Evolutionary conservation across 2,329 filamentous ascomycete species (phyloP), one percentile per base, ranked within the genome.

Genomic region (Beauveria caledonica): DNA sequence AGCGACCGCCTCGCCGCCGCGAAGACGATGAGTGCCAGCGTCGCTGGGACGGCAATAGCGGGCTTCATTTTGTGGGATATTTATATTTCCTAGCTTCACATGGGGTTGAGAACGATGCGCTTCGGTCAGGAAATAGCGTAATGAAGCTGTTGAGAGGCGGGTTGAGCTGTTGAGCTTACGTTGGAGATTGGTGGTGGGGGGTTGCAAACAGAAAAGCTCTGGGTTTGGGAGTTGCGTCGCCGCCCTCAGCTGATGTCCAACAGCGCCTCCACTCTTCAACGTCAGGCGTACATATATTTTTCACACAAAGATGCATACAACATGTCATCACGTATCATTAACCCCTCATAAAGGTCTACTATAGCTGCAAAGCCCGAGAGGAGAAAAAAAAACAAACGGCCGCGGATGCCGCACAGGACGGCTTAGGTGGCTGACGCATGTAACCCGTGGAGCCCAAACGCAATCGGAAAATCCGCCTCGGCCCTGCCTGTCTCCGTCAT

Each of bases 1-100:
- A 99, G 81, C 25, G 88, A 92, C 60, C 89, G 87, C 66, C 85
- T 86, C 51, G 81, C 85, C 74, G 84, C 84, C 39, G 89, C 87
- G 62, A 89, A 82, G 67, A 84, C 83, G 60, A 87, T 77, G 65
- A 92, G 80, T 62, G 78, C 79, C 62, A 81, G 66, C 17, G 81
- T 87, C 50, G 79, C 79, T 51, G 85, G 84, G 15, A 80, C 73
- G 13, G 85, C 84, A 66, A 85, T 78, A 54, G 79, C 73, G 55
- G 78, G 73, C 70, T 80, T 84, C 85, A 87, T 87, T 52, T 58
- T 71, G 64, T 44, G 10, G 7, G 29, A 2, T 6, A 69, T 8
- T 23, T 21, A n/a, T 53, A 10, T 36, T 27, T 49, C 6, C 27
- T 10, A 4, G 48, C 23, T 40, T 48, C 17, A 8, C 6, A 49